Base-by-base conservation (phyloP, 1,284 basidiomycete species). In the Ustilago crameri region DNA sequence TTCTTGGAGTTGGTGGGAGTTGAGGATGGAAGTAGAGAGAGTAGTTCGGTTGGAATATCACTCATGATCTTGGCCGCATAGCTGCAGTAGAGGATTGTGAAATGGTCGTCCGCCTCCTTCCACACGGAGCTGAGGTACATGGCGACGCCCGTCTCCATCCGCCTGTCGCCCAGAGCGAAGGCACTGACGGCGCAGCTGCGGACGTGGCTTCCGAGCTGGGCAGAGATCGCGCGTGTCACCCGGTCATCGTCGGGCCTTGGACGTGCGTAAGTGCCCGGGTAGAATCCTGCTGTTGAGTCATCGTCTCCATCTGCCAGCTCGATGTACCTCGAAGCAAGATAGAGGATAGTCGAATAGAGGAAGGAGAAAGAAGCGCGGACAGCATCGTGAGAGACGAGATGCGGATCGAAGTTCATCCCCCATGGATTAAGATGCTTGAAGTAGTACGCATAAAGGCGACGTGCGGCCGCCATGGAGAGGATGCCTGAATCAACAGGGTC, bases 31-130 rank as follows among this genome's bases (percentile, higher is more conserved):
- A 68, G 58, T 9, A 65, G 51, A 17, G 69, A 66, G 12, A 72
- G 55, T 5, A 72, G 59, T 26, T 66, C 63, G 24, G 62, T 66
- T 1, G 69, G 63, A 10, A 72, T 62, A 22, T 72, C 69, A 26
- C 63, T 66, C 69, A 72, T 72, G 46, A 72, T 72, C 63, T 72
- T 72, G 41, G 63, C 73, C 2, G 73, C 68, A 22, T 68, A 72
- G 50, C 68, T 67, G 44, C 64, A 64, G 54, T 75, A 75, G 3
- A 75, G 32, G 37, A 69, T 64, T 27, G 63, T 65, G 32, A 68
- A 73, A 26, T 67, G 59, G 24, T 75, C 73, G 24, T 75, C 73
- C 0, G 68, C 64, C 51, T 63, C 64, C 60, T 75, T 75, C 69
- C 69, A 75, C 22, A 68, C 64, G 5, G 73, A 64, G 5, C 56